A percentile compares a stretch with the other conserved stretches of the same genome.
These are phyloP conservation scores for Sphaceloma murrayae DNA, from an alignment of 2,329 filamentous ascomycete species.

Conservation along the genomic window DNA sequence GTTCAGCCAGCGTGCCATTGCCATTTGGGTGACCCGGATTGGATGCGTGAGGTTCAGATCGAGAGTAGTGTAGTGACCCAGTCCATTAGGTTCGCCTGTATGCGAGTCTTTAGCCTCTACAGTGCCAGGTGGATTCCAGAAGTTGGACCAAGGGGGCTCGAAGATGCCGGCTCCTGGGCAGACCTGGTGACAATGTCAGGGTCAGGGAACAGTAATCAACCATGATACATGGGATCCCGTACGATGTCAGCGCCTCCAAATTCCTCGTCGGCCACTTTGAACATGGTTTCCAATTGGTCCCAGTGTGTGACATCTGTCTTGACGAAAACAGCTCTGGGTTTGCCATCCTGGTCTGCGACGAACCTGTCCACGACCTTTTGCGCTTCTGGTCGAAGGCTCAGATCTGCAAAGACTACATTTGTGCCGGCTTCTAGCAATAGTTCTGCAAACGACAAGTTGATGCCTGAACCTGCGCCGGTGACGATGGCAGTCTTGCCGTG, in stretches of 20 bases:
- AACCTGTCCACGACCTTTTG: constrained; percentile 34
- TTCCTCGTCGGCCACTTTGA: constrained; percentile 38
- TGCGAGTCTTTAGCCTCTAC: constrained; percentile 28
- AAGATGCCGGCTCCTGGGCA: constrained; percentile 43
- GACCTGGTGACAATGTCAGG: constrained; percentile 23
- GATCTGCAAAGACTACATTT: constrained; percentile 41
- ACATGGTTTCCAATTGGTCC: constrained; percentile 41
- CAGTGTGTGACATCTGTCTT: constrained; percentile 43
- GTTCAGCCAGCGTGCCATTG: constrained; percentile 37
- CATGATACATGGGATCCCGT: too few relatives aligned
- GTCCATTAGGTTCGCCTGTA: constrained; percentile 22
- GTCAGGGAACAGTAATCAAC: constrained; percentile 28
- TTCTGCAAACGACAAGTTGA: constrained; percentile 38
- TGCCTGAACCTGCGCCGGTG: constrained; percentile 41
- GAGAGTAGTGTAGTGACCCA: constrained; percentile 31
- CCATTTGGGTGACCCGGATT: constrained; percentile 39
- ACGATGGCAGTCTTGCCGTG: constrained; percentile 40
- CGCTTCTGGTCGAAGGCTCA: constrained; percentile 40
- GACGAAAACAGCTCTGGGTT: constrained; percentile 33
- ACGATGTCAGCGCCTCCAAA: constrained; percentile 41
- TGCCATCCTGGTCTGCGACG: constrained; percentile 20
- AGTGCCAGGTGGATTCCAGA: constrained; percentile 40
- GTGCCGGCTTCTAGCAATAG: constrained; percentile 37
- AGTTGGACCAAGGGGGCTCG: constrained; percentile 40
- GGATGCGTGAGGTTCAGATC: constrained; percentile 43